phyloP scores from a whole-genome alignment of 805 yeast genomes.

The Lachancea sp. region DNA sequence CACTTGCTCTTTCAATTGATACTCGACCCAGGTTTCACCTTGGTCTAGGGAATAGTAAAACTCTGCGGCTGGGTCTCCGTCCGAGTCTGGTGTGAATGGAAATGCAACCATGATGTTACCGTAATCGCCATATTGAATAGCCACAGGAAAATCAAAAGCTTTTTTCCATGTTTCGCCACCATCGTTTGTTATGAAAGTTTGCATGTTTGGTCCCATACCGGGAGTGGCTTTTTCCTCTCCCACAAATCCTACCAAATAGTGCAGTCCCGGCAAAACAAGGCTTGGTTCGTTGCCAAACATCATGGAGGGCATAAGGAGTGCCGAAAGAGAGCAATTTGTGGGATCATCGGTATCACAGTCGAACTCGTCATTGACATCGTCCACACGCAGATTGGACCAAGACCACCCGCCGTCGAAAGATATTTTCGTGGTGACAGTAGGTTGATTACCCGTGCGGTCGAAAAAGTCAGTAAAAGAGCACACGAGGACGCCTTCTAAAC shows the following conservation, averaged over 20 bases:
- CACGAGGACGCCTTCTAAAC: slow-evolving; percentile 1
- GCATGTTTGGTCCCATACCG: slow-evolving; percentile 10
- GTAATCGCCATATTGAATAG: slow-evolving; percentile 63
- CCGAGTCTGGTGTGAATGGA: slow-evolving; percentile 36
- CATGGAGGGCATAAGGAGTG: slow-evolving; percentile 36
- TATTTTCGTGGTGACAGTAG: slow-evolving; percentile 31
- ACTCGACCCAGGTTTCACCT: slow-evolving; percentile 58
- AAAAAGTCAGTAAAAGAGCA: neutral
- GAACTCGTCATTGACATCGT: slow-evolving; percentile 36
- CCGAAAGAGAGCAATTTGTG: slow-evolving; percentile 46
- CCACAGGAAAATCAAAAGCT: slow-evolving; percentile 46
- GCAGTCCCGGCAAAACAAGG: slow-evolving; percentile 43
- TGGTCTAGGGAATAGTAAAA: slow-evolving; percentile 60
- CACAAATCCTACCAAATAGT: slow-evolving; percentile 20
- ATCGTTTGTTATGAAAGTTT: slow-evolving; percentile 64
- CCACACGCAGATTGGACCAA: slow-evolving; percentile 44
- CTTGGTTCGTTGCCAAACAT: slow-evolving; percentile 9
- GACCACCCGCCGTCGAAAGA: slow-evolving; percentile 48
- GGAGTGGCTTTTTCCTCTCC: slow-evolving; percentile 11
- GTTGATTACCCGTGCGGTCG: neutral
- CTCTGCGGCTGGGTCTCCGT: slow-evolving; percentile 33
- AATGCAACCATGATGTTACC: slow-evolving; percentile 67
- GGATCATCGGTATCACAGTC: slow-evolving; percentile 28
- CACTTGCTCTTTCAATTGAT: slow-evolving; percentile 41
- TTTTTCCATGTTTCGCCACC: slow-evolving; percentile 70